Percentiles rank a stretch among this genome's conserved stretches.
Evolutionary conservation across 768 basidiomycete species (phyloP).

Genomic region (Collybia sp.): DNA sequence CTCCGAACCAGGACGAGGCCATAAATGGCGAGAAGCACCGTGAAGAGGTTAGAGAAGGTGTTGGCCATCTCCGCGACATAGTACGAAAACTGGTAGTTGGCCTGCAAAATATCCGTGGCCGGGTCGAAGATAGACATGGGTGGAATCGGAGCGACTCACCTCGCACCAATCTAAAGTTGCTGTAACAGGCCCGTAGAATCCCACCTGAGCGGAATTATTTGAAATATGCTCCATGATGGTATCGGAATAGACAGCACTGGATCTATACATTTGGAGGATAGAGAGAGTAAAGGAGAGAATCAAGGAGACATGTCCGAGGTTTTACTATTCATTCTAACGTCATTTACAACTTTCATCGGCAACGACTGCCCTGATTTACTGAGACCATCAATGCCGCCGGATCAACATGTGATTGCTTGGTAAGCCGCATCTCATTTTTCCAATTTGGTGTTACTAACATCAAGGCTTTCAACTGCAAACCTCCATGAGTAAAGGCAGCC

Average conservation of each 20-base stretch:
- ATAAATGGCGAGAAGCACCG: conserved; percentile 47
- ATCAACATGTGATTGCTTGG: no score
- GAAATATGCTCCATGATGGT: conserved; percentile 19
- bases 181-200: conserved; percentile 62
- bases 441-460: no score
- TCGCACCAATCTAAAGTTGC: conserved; percentile 77
- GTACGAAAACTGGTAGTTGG: conserved; percentile 73
- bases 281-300: no score
- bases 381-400: no score
- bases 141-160: conserved; percentile 24
- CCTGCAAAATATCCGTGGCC: conserved; percentile 28
- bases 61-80: conserved; percentile 80
- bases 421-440: no score
- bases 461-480: not conserved
- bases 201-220: conserved; percentile 12
- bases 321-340: no score
- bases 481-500: conserved; percentile 35
- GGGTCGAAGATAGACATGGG: not conserved
- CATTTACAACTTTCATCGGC: no score
- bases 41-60: conserved; percentile 65
- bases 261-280: not conserved
- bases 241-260: conserved; percentile 30
- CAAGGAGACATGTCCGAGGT: no score
- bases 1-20: conserved; percentile 32
- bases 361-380: no score